Conservation (phyloP, 768 basidiomycete species). For the Paxillus ammoniavirescens region DNA sequence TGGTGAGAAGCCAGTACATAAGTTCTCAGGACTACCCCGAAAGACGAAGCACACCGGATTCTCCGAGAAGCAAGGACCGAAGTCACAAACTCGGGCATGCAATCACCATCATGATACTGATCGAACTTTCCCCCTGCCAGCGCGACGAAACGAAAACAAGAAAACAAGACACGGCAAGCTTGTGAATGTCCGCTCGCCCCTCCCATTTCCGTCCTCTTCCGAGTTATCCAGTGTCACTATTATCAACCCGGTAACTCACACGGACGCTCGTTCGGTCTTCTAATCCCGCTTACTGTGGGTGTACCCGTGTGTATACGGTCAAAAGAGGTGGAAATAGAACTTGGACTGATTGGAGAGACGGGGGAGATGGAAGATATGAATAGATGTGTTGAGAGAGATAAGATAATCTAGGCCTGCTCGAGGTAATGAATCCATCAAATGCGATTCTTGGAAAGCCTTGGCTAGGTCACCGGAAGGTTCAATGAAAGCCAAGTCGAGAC, state of each 20-base stretch:
- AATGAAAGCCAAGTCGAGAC: too few relatives aligned
- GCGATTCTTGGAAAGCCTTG: too few relatives aligned
- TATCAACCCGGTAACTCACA: not conserved
- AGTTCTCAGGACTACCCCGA: too few relatives aligned
- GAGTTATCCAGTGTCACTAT: not conserved
- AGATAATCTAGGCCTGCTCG: conserved; percentile 12
- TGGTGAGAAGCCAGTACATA: not conserved
- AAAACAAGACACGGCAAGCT: conserved; percentile 2
- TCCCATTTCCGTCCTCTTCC: conserved; percentile 7
- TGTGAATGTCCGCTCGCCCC: not conserved
- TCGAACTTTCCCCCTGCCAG: not conserved
- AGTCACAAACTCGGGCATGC: not conserved
- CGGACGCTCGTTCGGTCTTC: conserved; percentile 3
- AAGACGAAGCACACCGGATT: not conserved
- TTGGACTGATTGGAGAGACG: conserved; percentile 2
- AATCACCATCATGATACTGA: conserved; percentile 10
- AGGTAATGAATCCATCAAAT: too few relatives aligned
- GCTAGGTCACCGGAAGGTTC: too few relatives aligned
- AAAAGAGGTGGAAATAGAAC: conserved; percentile 2
- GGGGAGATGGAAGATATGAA: not conserved
- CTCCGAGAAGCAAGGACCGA: conserved; percentile 25
- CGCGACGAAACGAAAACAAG: not conserved
- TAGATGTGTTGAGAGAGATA: conserved; percentile 8
- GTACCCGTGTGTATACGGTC: conserved; percentile 5
- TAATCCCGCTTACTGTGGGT: not conserved